Conservation (phyloP, 1,139 yeast genomes). For the Maudiozyma humilis region DNA sequence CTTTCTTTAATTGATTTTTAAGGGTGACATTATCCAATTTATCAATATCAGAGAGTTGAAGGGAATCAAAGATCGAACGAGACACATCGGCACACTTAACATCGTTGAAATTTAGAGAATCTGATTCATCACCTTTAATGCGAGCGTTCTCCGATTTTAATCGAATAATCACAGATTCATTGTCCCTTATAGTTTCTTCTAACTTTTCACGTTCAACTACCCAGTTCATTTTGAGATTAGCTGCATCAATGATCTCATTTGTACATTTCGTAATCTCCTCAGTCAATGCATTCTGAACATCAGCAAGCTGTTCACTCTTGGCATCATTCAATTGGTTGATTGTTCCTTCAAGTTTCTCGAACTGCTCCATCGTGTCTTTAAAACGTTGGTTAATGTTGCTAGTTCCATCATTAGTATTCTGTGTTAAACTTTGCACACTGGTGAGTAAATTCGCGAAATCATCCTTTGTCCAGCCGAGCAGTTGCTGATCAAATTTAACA, state of each 20-base stretch:
- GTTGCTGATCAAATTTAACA: not conserved
- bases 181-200: slow-evolving; percentile 3
- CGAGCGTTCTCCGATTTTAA: not conserved
- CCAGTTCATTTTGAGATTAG: slow-evolving; percentile 2
- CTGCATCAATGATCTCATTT: slow-evolving; percentile 1
- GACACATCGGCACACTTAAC: slow-evolving; percentile 6
- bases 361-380: not conserved
- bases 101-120: slow-evolving; percentile 5
- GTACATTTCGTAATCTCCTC: slow-evolving; percentile 2
- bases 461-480: not conserved
- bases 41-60: slow-evolving; percentile 8
- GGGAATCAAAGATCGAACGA: slow-evolving; percentile 1
- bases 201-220: slow-evolving; percentile 4
- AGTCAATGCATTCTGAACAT: not conserved
- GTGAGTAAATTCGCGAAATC: not conserved
- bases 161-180: too few relatives aligned
- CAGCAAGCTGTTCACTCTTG: not conserved
- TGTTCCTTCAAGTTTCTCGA: not conserved
- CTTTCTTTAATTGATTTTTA: slow-evolving; percentile 27
- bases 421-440: not conserved
- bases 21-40: slow-evolving; percentile 18
- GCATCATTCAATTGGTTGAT: not conserved
- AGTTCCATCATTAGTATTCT: not conserved
- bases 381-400: not conserved
- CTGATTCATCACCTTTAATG: slow-evolving; percentile 2